Evolutionary conservation across 768 basidiomycete genomes (phyloP).

Genomic region (Termitomyces titanicus): DNA sequence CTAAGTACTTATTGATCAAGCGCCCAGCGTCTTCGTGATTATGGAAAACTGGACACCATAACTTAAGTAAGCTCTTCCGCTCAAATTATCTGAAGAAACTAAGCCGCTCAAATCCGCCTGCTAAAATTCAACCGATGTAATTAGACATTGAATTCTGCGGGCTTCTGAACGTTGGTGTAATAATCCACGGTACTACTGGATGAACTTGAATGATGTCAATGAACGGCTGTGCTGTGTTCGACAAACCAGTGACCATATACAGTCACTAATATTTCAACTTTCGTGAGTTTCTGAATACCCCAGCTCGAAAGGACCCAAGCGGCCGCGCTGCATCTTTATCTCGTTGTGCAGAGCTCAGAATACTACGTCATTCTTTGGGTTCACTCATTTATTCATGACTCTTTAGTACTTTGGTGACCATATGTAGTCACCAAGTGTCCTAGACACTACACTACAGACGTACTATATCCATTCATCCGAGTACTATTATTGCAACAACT

Average conservation of each 20-base stretch:
- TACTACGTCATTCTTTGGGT: neutral
- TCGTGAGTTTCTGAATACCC: neutral
- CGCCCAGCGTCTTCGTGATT: too few relatives aligned
- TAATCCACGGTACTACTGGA: neutral
- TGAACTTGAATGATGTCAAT: neutral
- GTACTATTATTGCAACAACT: neutral
- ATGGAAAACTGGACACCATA: too few relatives aligned
- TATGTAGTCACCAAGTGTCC: neutral
- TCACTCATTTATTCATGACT: neutral
- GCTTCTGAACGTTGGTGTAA: too few relatives aligned
- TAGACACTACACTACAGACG: neutral
- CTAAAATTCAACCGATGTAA: too few relatives aligned
- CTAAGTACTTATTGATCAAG: too few relatives aligned
- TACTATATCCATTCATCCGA: neutral
- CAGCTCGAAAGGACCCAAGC: neutral
- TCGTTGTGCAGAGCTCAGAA: neutral
- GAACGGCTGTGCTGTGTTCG: neutral
- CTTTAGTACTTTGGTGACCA: neutral
- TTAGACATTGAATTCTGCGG: too few relatives aligned
- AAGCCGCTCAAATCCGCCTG: too few relatives aligned
- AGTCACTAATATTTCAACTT: neutral
- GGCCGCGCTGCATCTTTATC: neutral
- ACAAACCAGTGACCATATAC: neutral
- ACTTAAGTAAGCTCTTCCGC: too few relatives aligned
- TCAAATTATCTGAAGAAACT: too few relatives aligned